Evolutionary conservation across 768 basidiomycete genomes (phyloP), one percentile per base, ranked within the genome.

Genomic region (Auricularia cornea): DNA sequence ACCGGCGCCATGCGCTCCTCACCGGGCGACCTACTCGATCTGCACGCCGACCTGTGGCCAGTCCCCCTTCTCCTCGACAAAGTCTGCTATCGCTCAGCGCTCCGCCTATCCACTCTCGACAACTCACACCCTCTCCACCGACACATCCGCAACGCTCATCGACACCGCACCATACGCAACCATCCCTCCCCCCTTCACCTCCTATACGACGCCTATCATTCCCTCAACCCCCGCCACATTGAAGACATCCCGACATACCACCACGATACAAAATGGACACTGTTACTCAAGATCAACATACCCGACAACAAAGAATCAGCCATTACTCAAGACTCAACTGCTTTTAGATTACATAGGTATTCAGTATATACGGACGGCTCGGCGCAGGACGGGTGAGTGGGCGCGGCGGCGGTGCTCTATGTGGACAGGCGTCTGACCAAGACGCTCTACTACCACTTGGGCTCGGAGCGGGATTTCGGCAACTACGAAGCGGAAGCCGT

Each of bases 1-100:
- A 67, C 68, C 1, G 70, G 72, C 12, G 70, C 67, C 2, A 65
- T 73, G 66, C 41, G 62, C 1, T 57, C 72, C 14, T 69, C 72
- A 0, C 64, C 72, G 0, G 66, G 64, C 0, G 71, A 73, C 62
- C n/a, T 66, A 2, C 56, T 72, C 1, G 65, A 70, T 12, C 64
- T 62, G 0, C 72, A 73, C 52, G 65, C 66, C 0, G 35, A 66
- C 57, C 48, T 70, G 2, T 63, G 63, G 0, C 71, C 72, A 1
- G 41, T 73, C 52, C 61, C 33, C n/a, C n/a, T n/a, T n/a, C n/a
- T n/a, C n/a, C n/a, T n/a, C n/a, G n/a, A n/a, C n/a, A n/a, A n/a
- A n/a, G n/a, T n/a, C n/a, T n/a, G n/a, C n/a, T n/a, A n/a, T n/a
- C n/a, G n/a, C n/a, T n/a, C n/a, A n/a, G n/a, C n/a, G n/a, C n/a